Evolutionary conservation across 257 asterid genomes (phyloP), one percentile per base, ranked within the genome.

Genomic region (Fraxinus anomala): DNA sequence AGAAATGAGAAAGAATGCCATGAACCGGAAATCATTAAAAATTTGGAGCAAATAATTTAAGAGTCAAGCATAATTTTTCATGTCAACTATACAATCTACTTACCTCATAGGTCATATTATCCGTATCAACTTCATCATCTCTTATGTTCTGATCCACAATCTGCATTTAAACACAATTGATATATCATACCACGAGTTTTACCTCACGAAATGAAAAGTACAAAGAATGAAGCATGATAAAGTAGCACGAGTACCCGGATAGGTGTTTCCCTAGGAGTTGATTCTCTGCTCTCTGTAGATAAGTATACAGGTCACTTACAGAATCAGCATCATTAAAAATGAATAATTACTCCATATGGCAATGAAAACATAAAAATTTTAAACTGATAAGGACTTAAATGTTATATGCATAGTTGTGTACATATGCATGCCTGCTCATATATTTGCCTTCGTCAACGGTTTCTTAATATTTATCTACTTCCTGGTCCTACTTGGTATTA

Each of bases 51-150:
- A 23, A 21, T 13, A 61, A 23, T 10, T 21, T 24, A 10, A 23
- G 34, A 61, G 68, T 61, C 33, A 0, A 61, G 34, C 16, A 61
- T 24, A 23, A 61, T 24, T 61, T 61, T 56, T 7, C 12, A 12
- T 0, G 36, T 19, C 19, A 1, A 26, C 12, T 59, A 10, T 26
- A 31, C 68, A 61, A 5, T 63, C 17, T 24, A 26, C 36, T 24
- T 26, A 63, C 69, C 69, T 63, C 69, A 26, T 63, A 63, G 34
- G 69, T 63, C 69, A 63, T 63, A 63, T 11, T 63, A 3, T 63
- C 69, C 8, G 17, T 26, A 26, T 63, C 69, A 63, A 63, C 11
- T 63, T 63, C 69, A 63, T 63, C 34, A 26, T 63, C 69, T 12
- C 69, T 63, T 26, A 26, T 26, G 69, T 26, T 63, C 19, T 63